Evolutionary conservation across 805 yeast genomes (phyloP), one percentile per base, ranked within the genome.

Genomic region (Ogataea ganodermae): DNA sequence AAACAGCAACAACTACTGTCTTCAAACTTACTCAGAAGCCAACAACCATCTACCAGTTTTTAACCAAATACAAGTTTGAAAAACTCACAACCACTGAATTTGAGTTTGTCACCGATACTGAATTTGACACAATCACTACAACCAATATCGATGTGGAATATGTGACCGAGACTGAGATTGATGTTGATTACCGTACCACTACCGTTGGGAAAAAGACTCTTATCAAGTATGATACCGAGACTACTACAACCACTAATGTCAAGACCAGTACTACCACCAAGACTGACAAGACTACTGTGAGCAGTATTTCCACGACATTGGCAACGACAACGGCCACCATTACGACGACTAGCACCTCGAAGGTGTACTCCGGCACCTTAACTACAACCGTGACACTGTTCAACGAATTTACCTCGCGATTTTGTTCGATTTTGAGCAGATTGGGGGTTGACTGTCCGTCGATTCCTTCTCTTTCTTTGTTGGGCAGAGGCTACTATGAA

Each of bases 1-100:
- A 36, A 12, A 44, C 50, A 3, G 55, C 33, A 17, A 55, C 58
- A 10, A 55, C 61, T 4, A 57, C 59, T 1, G 57, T 50, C 2
- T 57, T 35, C 49, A 54, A 50, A 22, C 49, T 55, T 14, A 44
- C 55, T 1, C 41, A 46, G 9, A 30, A 35, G 10, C 61, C 59
- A 10, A 57, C 61, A 1, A 57, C 61, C 3, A 37, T 48, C 14
- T 44, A 48, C 41, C 45, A 44, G 31, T 48, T 50, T 18, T 18
- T 52, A 26, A 56, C 60, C n/a, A 52, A 54, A 40, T 43, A 28
- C 42, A 51, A 53, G 42, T 51, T 53, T 55, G 58, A 53, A 17
- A 49, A 32, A 46, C 17, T 42, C 6, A 50, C 56, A 18, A 55
- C 50, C 6, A 50, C 53, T 4, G 52, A 42, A 26, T n/a, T 43